Evolutionary conservation across 2,329 filamentous ascomycete genomes (phyloP).

Genomic region (Fusarium devonianum): DNA sequence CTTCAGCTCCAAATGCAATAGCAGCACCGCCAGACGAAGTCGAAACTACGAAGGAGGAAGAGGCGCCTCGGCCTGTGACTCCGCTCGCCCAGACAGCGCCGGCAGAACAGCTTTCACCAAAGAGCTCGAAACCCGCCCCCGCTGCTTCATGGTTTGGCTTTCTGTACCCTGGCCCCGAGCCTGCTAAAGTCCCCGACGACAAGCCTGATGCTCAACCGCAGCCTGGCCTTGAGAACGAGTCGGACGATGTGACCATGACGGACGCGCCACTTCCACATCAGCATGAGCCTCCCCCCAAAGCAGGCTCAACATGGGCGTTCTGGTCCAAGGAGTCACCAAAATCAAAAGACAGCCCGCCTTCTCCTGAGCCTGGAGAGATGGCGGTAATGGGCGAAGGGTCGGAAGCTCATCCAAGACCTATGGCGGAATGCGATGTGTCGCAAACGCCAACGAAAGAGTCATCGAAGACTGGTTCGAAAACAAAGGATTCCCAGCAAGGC

Average conservation of each 20-base stretch:
- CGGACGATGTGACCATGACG: conserved; percentile 53
- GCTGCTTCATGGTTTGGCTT: conserved; percentile 52
- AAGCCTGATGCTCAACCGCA: conserved; percentile 16
- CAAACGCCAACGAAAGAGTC: conserved; percentile 46
- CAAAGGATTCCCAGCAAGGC: conserved; percentile 43
- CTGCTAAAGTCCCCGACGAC: conserved; percentile 21
- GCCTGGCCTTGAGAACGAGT: conserved; percentile 26
- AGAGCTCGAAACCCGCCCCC: conserved; percentile 22
- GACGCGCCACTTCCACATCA: conserved; percentile 49
- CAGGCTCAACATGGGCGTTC: conserved; percentile 79
- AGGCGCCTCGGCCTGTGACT: conserved; percentile 32
- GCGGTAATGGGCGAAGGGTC: conserved; percentile 66
- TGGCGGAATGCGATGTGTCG: conserved; percentile 54
- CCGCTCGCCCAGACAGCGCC: conserved; percentile 33
- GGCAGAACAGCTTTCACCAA: conserved; percentile 22
- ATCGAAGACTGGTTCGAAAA: conserved; percentile 37
- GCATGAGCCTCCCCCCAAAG: conserved; percentile 51
- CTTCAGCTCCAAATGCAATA: conserved; percentile 7
- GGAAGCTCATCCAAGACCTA: conserved; percentile 60
- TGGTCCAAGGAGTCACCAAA: conserved; percentile 70
- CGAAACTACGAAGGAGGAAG: conserved; percentile 21
- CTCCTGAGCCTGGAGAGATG: conserved; percentile 58
- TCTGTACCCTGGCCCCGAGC: conserved; percentile 44
- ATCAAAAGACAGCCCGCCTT: conserved; percentile 41
- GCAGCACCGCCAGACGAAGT: conserved; percentile 23